phyloP scores from a whole-genome alignment of 108 stramenopile species.

The Stephanodiscus minutulus region DNA sequence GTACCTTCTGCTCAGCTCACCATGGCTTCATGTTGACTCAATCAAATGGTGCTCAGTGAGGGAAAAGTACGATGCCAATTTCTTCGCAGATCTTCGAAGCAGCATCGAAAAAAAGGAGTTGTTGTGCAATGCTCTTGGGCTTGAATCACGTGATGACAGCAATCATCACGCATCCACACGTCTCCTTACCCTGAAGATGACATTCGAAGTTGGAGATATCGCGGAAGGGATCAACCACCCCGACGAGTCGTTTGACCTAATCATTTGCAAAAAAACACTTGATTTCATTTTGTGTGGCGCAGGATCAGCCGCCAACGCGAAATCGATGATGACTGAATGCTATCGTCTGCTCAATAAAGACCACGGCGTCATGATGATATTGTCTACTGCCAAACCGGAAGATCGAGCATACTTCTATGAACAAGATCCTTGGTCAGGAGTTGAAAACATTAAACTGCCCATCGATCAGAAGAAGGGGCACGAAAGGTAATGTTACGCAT shows the following conservation, averaged over 20 bases:
- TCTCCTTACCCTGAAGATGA: conserved; percentile 49
- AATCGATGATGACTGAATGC: conserved; percentile 58
- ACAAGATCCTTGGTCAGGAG: conserved; percentile 52
- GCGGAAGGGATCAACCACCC: conserved; percentile 61
- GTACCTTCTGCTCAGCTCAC: conserved; percentile 5
- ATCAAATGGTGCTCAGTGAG: conserved; percentile 34
- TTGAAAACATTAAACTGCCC: conserved; percentile 44
- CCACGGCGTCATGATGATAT: conserved; percentile 73
- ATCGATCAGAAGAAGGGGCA: conserved; percentile 33
- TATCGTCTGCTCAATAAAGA: conserved; percentile 57
- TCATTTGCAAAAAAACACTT: conserved; percentile 82
- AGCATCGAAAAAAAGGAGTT: conserved; percentile 30
- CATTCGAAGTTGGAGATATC: conserved; percentile 73
- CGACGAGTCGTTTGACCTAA: conserved; percentile 78
- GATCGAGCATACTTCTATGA: conserved; percentile 77
- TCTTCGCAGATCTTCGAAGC: conserved; percentile 16
- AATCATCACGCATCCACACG: not conserved
- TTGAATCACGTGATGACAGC: conserved; percentile 42
- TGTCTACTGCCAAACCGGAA: conserved; percentile 73
- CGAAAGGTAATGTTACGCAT: too few relatives aligned
- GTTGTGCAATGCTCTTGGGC: too few relatives aligned
- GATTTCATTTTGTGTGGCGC: conserved; percentile 72
- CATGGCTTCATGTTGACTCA: not conserved
- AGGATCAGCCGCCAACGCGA: conserved; percentile 49
- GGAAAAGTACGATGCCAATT: conserved; percentile 51